Conservation (phyloP, 2,329 filamentous ascomycete genomes). For the Neopestalotiopsis sp. region DNA sequence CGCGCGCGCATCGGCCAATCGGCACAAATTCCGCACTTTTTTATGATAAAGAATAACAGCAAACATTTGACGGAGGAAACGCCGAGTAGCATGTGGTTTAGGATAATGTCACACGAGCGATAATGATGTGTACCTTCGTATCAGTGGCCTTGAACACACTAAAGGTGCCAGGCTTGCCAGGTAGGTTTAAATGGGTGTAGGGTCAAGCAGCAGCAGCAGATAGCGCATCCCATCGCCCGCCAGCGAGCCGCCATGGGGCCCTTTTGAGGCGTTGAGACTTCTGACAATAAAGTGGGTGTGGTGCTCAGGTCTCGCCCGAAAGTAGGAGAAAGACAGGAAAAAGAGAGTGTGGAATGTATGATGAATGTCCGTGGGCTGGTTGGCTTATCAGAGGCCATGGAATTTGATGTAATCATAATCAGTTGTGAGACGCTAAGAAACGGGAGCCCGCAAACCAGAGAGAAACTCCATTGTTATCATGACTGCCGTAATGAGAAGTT, state of each 20-base stretch:
- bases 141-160: not conserved
- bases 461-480: not conserved
- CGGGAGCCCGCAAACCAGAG: not conserved
- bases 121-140: not conserved
- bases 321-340: not conserved
- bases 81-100: not conserved
- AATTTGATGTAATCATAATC: not conserved
- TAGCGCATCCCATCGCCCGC: not conserved
- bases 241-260: not conserved
- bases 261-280: not conserved
- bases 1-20: not conserved
- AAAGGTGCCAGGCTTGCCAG: not conserved
- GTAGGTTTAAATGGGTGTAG: too few relatives aligned
- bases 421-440: not conserved
- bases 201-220: not conserved
- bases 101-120: not conserved
- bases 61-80: not conserved
- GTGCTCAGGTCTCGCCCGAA: not conserved
- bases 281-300: not conserved
- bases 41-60: not conserved
- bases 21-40: not conserved
- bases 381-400: slow-evolving; percentile 1
- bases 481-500: not conserved
- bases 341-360: not conserved
- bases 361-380: not conserved